phyloP scores from a whole-genome alignment of 192 early-diverging fungal genomes.

The Chytriomyces hyalinus region DNA sequence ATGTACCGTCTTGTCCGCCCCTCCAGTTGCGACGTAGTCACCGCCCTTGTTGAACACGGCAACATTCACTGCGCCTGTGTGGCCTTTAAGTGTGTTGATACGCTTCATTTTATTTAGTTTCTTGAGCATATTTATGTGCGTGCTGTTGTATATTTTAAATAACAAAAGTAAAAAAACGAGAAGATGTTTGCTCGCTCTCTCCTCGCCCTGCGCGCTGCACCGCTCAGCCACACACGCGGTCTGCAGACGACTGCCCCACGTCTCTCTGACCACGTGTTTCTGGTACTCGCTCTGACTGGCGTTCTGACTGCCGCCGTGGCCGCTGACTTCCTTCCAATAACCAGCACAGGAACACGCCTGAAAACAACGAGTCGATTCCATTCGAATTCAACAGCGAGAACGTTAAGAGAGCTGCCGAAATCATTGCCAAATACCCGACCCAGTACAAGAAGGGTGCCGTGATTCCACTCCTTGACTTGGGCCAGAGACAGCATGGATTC shows the following conservation, averaged over 20 bases:
- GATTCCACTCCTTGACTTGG: conserved; percentile 93
- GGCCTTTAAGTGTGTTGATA: conserved; percentile 55
- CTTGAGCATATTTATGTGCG: too few species aligned
- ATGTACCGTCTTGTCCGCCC: conserved; percentile 72
- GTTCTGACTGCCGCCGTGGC: background rate
- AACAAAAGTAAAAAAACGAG: too few species aligned
- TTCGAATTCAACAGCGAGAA: conserved; percentile 89
- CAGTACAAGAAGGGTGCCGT: conserved; percentile 98
- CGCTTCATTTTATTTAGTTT: background rate
- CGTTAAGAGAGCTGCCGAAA: conserved; percentile 77
- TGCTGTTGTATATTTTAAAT: too few species aligned
- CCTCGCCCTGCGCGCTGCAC: background rate
- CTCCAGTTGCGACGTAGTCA: conserved; percentile 82
- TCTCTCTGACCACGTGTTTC: conserved; percentile 16
- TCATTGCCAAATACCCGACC: conserved; percentile 92
- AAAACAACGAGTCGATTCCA: conserved; percentile 71
- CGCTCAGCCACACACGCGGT: background rate
- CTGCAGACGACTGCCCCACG: conserved; percentile 3
- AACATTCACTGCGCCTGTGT: conserved; percentile 73
- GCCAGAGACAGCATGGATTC: conserved; percentile 94
- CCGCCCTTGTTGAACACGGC: conserved; percentile 73
- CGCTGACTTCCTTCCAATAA: background rate
- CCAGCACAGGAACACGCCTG: conserved; percentile 52
- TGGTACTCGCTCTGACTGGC: background rate
- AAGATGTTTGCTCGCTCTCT: too few species aligned